Percentiles rank a stretch among this genome's conserved stretches.
Conservation (phyloP, 768 basidiomycete genomes). For the Lactarius hatsudake region DNA sequence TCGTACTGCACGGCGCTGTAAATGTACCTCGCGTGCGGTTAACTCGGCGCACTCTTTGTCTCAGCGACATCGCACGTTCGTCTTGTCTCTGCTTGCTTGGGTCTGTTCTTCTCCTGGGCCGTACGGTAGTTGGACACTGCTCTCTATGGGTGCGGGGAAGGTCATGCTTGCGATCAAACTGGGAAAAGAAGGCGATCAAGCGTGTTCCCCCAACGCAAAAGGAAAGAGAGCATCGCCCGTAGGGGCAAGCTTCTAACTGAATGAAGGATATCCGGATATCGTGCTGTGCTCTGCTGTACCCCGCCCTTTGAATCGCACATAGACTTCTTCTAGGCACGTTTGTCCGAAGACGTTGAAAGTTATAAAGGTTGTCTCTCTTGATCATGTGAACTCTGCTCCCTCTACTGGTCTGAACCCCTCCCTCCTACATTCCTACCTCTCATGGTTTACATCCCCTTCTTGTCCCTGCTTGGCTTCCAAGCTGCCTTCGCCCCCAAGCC, state of each 20-base stretch:
- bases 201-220: neutral
- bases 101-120: neutral
- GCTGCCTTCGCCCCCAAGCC: neutral
- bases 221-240: neutral
- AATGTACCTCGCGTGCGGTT: neutral
- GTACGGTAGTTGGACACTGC: too few relatives aligned
- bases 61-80: neutral
- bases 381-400: neutral
- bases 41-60: neutral
- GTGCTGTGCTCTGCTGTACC: neutral
- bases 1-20: neutral
- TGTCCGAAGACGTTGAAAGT: neutral
- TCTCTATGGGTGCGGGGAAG: neutral
- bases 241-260: neutral
- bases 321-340: neutral
- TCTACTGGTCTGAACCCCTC: neutral
- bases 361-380: neutral
- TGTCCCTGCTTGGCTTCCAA: conserved; percentile 9
- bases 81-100: neutral
- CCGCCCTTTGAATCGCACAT: conserved; percentile 2
- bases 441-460: conserved; percentile 18
- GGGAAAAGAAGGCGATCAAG: neutral
- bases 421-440: neutral
- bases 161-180: neutral
- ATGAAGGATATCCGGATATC: neutral